Evolutionary conservation across 2,329 filamentous ascomycete species (phyloP).

Genomic region (Coniochaeta hoffmannii): DNA sequence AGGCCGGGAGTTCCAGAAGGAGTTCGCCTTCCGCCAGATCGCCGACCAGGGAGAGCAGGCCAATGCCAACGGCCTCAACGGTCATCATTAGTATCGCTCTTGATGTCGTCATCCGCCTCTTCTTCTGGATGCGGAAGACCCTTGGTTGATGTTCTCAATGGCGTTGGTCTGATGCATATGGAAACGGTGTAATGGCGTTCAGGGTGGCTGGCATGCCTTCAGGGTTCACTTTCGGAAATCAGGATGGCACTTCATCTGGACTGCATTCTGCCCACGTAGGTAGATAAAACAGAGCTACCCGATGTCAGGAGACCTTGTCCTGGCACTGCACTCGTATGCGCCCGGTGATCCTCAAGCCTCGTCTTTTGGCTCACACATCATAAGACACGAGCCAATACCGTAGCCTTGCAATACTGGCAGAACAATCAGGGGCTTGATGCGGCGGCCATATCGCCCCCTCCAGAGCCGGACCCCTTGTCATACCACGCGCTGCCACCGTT

Average conservation of each 20-base stretch:
- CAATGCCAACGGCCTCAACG: conserved; percentile 41
- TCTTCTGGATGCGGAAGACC: neutral
- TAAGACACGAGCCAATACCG: too few relatives aligned
- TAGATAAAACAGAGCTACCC: too few relatives aligned
- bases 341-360: neutral
- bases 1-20: conserved; percentile 21
- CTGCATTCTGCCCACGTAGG: neutral
- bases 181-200: neutral
- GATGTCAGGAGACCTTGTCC: neutral
- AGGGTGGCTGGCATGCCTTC: neutral
- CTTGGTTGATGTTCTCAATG: neutral
- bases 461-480: neutral
- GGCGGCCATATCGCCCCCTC: neutral
- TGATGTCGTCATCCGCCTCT: neutral
- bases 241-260: neutral
- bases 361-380: neutral
- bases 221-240: neutral
- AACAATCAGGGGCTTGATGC: neutral
- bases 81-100: neutral
- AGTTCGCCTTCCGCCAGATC: conserved; percentile 18
- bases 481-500: neutral
- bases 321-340: neutral
- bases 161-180: neutral
- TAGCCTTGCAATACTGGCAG: neutral
- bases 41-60: conserved; percentile 44